Evolutionary conservation across 805 yeast genomes (phyloP), one percentile per base, ranked within the genome.

Genomic region (Candida arabinofermentans): DNA sequence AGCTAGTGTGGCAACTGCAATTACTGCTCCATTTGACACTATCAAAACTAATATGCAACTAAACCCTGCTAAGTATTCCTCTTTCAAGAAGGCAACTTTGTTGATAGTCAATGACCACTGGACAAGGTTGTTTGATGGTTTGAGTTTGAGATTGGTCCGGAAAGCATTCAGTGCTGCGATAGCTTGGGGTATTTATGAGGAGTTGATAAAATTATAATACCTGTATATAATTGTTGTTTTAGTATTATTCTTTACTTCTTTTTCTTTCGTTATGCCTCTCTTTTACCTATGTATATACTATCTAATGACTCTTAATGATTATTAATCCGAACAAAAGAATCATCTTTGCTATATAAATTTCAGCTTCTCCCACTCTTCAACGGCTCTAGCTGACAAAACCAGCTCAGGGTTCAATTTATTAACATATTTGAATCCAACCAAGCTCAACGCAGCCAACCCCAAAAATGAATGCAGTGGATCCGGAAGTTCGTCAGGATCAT

Each of bases 131-230:
- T 90, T 93, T 60, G 83, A 87, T 60, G 99, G 99, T 0, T 65
- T 93, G 24, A 75, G 87, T 31, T 70, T 93, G 51, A 71, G 99
- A 49, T 70, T 93, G 37, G 72, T 83, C 4, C 72, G 98, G 52
- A 93, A 93, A 64, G 96, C 91, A 0, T 61, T 86, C 36, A 85
- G 96, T 62, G 91, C 97, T 0, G 97, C 96, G 1, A 88, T 93
- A 46, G 89, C 96, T 37, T 93, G 99, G 99, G 87, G 96, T 44
- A 82, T 93, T 19, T 93, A 91, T 60, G 99, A 93, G 62, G 97
- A 93, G 58, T 65, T 91, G 41, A 75, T 91, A 30, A 75, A 74
- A 36, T 42, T 60, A 24, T 61, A 16, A 30, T 12, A 35, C n/a
- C 26, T 33, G 26, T 33, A 21, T 21, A 27, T 27, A 27, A 14